These are phyloP conservation scores for Ophioceras dolichostomum DNA, from an alignment of 2,329 filamentous ascomycete species.

Conservation along the genomic window DNA sequence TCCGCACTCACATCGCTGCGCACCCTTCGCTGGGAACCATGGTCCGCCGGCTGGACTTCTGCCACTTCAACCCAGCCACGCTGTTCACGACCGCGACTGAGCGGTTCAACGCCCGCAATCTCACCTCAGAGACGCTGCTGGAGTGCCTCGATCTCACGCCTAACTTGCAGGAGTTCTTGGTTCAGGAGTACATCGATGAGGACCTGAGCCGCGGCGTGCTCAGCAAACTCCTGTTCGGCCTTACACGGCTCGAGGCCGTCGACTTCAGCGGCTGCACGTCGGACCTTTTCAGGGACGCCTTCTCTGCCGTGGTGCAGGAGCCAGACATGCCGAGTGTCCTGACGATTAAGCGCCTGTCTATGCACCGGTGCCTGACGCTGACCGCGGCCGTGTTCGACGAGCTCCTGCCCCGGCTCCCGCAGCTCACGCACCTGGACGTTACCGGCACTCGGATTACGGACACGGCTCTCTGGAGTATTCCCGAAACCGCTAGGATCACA, in stretches of 20 bases:
- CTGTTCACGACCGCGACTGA: slow-evolving; percentile 65
- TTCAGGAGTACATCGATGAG: slow-evolving; percentile 70
- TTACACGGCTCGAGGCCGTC: slow-evolving; percentile 52
- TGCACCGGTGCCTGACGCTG: slow-evolving; percentile 69
- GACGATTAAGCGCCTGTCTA: slow-evolving; percentile 52
- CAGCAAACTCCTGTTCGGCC: slow-evolving; percentile 55
- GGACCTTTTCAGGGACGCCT: slow-evolving; percentile 51
- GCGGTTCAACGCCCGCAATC: slow-evolving; percentile 61
- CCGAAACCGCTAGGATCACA: slow-evolving; percentile 57
- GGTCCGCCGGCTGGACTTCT: slow-evolving; percentile 71
- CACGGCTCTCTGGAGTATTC: slow-evolving; percentile 56
- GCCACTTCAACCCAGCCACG: slow-evolving; percentile 71
- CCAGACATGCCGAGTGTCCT: slow-evolving; percentile 13
- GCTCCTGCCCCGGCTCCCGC: slow-evolving; percentile 56
- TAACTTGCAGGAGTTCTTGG: slow-evolving; percentile 64
- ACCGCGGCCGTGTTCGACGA: slow-evolving; percentile 54
- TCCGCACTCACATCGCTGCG: slow-evolving; percentile 53
- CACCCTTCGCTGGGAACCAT: slow-evolving; percentile 61
- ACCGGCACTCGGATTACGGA: slow-evolving; percentile 67
- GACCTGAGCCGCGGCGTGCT: slow-evolving; percentile 60
- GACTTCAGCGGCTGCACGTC: slow-evolving; percentile 72
- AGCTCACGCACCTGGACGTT: slow-evolving; percentile 68
- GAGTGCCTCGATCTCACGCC: slow-evolving; percentile 61
- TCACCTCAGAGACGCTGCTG: slow-evolving; percentile 61
- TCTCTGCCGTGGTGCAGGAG: slow-evolving; percentile 30